Evolutionary conservation across 441 rosid genomes (phyloP).

Genomic region (Kokia cookei): DNA sequence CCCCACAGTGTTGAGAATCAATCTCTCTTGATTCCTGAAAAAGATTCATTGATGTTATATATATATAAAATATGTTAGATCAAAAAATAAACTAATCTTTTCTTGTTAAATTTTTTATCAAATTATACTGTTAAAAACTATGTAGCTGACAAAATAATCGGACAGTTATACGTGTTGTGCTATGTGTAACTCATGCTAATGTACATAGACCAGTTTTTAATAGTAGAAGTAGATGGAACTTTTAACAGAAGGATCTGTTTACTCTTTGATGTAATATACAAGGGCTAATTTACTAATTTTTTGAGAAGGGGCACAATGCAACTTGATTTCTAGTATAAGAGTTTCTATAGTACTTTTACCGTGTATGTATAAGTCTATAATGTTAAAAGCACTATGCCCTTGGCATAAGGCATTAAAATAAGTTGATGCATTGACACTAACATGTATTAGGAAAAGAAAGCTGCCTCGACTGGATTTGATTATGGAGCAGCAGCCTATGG

Average conservation of each 20-base stretch:
- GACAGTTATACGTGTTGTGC: no score
- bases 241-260: background rate
- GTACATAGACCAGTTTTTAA: no score
- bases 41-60: background rate
- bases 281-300: background rate
- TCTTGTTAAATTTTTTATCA: no score
- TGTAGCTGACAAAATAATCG: background rate
- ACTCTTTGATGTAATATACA: no score
- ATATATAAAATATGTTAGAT: background rate
- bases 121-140: background rate
- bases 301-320: no score
- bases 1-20: constrained; percentile 11
- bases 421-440: constrained; percentile 3
- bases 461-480: constrained; percentile 2
- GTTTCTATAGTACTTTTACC: no score
- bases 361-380: background rate
- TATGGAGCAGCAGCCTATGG: constrained; percentile 46
- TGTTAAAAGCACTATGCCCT: background rate
- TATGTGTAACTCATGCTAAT: no score
- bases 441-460: constrained; percentile 13
- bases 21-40: constrained; percentile 12
- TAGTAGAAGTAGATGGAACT: no score
- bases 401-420: background rate
- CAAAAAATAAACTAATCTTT: no score
- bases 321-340: no score